A percentile compares a stretch with the other conserved stretches of the same genome.
Conservation (phyloP, 2,329 filamentous ascomycete genomes). For the Phaeomoniella chlamydospora region DNA sequence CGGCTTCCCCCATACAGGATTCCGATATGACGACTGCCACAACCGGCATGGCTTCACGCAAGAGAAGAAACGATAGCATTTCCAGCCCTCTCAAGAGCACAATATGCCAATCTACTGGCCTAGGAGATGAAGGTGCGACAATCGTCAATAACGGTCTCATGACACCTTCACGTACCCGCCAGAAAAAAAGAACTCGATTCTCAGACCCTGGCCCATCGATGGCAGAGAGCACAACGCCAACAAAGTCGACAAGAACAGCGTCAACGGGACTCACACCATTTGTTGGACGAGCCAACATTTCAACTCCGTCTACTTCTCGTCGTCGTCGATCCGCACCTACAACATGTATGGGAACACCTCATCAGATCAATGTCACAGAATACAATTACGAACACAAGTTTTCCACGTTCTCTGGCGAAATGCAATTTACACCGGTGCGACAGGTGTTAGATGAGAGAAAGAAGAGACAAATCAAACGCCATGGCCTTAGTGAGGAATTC, state of each 20-base stretch:
- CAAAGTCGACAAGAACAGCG: conserved; percentile 1
- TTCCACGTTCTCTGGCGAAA: conserved; percentile 11
- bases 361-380: neutral
- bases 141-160: neutral
- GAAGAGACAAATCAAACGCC: conserved; percentile 26
- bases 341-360: conserved; percentile 1
- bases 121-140: neutral
- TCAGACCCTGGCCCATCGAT: conserved; percentile 23
- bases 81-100: neutral
- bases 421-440: conserved; percentile 29
- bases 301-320: neutral
- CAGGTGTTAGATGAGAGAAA: conserved; percentile 27
- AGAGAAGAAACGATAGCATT: neutral
- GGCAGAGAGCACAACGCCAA: conserved; percentile 2
- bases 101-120: neutral
- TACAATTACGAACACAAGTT: neutral
- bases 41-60: neutral
- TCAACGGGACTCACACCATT: conserved; percentile 31
- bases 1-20: neutral
- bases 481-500: conserved; percentile 31
- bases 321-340: conserved; percentile 10
- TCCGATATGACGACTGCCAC: neutral
- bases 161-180: conserved; percentile 10
- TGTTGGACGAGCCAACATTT: conserved; percentile 19
- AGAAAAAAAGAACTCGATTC: conserved; percentile 28